phyloP scores from a whole-genome alignment of 2,329 filamentous ascomycete species.

The Pseudogymnoascus sp. region DNA sequence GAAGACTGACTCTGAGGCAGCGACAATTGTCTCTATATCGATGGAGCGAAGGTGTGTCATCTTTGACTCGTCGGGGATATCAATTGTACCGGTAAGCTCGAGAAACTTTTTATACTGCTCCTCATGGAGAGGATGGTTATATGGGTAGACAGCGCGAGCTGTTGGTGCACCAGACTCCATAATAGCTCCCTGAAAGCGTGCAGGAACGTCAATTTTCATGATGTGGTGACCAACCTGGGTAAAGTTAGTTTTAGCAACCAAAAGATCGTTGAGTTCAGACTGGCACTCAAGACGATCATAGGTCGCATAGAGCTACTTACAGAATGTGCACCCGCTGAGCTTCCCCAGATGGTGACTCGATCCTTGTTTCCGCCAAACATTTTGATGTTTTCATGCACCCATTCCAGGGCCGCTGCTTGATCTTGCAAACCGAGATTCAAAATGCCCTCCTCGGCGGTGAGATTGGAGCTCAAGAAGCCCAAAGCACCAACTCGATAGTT shows the following conservation, averaged over 20 bases:
- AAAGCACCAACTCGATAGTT: conserved; percentile 56
- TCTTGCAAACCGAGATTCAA: conserved; percentile 59
- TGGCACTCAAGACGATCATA: conserved; percentile 9
- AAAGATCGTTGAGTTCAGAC: neutral
- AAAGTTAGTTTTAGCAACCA: conserved; percentile 11
- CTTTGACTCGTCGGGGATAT: conserved; percentile 36
- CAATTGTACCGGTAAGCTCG: conserved; percentile 40
- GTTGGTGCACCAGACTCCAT: conserved; percentile 50
- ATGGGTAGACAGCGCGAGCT: conserved; percentile 43
- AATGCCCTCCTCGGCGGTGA: conserved; percentile 43
- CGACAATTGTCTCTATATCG: conserved; percentile 30
- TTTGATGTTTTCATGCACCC: conserved; percentile 52
- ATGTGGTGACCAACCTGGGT: conserved; percentile 58
- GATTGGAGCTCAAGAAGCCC: conserved; percentile 55
- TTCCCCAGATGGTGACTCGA: conserved; percentile 53
- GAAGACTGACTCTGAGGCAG: conserved; percentile 39
- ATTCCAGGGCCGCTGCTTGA: conserved; percentile 49
- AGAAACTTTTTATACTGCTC: conserved; percentile 49
- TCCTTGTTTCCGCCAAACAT: conserved; percentile 51
- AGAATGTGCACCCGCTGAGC: conserved; percentile 55
- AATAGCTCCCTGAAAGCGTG: conserved; percentile 45
- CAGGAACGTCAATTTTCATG: conserved; percentile 34
- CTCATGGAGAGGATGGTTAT: conserved; percentile 48
- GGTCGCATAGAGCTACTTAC: conserved; percentile 27
- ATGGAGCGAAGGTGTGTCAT: conserved; percentile 43